These are phyloP conservation scores for Babesia microti DNA, from an alignment of 169 alveolate species.

Conservation along the genomic window DNA sequence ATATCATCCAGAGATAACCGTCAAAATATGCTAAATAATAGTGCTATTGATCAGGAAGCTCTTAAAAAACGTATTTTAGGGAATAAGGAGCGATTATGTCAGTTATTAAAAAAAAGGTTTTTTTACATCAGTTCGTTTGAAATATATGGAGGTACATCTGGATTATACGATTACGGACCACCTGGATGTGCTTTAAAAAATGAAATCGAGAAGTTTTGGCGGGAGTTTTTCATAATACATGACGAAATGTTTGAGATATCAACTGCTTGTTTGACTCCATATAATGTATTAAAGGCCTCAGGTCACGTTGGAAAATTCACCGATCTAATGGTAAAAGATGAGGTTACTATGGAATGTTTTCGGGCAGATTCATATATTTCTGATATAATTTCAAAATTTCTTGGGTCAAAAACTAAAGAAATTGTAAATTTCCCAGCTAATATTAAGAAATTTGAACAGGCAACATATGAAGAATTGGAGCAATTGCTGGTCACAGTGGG, in stretches of 20 bases:
- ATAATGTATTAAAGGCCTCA: slow-evolving; percentile 84
- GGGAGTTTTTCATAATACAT: slow-evolving; percentile 87
- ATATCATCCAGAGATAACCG: too few relatives aligned
- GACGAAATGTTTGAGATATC: slow-evolving; percentile 92
- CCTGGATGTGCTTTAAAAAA: slow-evolving; percentile 91
- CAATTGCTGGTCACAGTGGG: slow-evolving; percentile 65
- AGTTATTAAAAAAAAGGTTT: slow-evolving; percentile 80
- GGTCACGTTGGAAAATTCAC: slow-evolving; percentile 95
- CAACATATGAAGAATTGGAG: slow-evolving; percentile 50
- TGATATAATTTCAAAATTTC: slow-evolving; percentile 24
- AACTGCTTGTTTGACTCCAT: slow-evolving; percentile 84
- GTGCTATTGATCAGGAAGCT: too few relatives aligned
- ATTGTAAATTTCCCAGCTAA: neutral
- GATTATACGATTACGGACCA: slow-evolving; percentile 93
- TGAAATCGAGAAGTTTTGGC: slow-evolving; percentile 87
- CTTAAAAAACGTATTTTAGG: too few relatives aligned
- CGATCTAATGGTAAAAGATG: slow-evolving; percentile 90
- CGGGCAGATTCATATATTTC: slow-evolving; percentile 76
- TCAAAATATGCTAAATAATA: too few relatives aligned
- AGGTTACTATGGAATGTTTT: slow-evolving; percentile 68
- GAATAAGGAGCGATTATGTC: too few relatives aligned
- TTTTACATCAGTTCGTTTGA: slow-evolving; percentile 84
- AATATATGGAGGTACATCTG: slow-evolving; percentile 93
- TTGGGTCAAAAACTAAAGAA: slow-evolving; percentile 5
- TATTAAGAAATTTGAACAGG: slow-evolving; percentile 6